Conservation (phyloP, 2,329 filamentous ascomycete genomes). For the Aspergillus amoenus region DNA sequence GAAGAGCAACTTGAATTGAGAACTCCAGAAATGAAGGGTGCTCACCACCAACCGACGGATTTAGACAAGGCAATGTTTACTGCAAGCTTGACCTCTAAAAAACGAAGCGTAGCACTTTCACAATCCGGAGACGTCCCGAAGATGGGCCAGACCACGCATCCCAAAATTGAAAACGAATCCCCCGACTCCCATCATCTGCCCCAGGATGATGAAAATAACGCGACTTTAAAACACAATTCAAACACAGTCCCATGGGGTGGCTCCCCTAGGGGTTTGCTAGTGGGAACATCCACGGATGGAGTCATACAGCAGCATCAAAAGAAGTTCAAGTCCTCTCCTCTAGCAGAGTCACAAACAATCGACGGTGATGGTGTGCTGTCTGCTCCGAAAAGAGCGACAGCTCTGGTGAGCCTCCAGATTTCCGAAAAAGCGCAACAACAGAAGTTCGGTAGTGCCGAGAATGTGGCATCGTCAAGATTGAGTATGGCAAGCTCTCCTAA, state of each 20-base stretch:
- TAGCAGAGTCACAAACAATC: slow-evolving; percentile 26
- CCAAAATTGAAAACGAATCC: not conserved
- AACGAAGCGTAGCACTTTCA: slow-evolving; percentile 10
- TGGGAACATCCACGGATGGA: slow-evolving; percentile 8
- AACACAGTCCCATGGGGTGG: not conserved
- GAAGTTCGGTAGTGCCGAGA: not conserved
- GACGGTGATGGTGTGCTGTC: slow-evolving; percentile 9
- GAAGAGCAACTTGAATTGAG: not conserved
- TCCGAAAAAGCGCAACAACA: not conserved
- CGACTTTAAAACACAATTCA: not conserved
- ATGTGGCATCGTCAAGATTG: not conserved
- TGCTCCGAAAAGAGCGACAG: not conserved
- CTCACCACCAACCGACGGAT: slow-evolving; percentile 14
- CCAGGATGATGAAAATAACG: not conserved
- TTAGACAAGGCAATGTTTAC: slow-evolving; percentile 27
- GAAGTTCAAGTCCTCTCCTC: slow-evolving; percentile 33
- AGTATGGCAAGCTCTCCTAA: not conserved
- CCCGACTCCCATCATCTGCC: not conserved
- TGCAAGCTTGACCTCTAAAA: slow-evolving; percentile 23
- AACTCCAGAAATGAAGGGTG: not conserved
- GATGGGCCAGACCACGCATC: not conserved
- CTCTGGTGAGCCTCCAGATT: not conserved
- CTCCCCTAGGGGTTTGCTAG: not conserved
- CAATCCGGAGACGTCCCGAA: not conserved
- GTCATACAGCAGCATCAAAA: slow-evolving; percentile 17